Evolutionary conservation across 73 alveolate genomes (phyloP).

Genomic region (Blepharisma japonicum): DNA sequence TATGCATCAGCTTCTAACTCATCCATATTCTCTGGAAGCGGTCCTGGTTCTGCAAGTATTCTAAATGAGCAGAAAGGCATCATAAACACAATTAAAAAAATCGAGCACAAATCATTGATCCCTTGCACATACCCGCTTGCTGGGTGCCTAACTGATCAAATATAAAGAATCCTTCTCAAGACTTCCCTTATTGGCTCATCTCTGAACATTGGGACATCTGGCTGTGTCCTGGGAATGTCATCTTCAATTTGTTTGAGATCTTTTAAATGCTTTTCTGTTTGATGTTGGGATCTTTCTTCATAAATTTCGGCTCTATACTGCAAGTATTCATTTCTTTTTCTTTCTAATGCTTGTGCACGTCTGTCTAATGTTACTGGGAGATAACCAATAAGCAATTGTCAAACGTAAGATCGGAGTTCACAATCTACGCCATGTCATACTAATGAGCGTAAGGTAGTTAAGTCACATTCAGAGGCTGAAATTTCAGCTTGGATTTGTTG

Average conservation of each 20-base stretch:
- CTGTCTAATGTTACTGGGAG: conserved; percentile 64
- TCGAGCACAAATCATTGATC: conserved; percentile 78
- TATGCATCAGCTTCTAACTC: conserved; percentile 72
- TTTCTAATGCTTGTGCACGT: conserved; percentile 42
- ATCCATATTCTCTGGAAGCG: conserved; percentile 36
- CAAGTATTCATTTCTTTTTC: conserved; percentile 76
- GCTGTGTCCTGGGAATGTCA: conserved; percentile 82
- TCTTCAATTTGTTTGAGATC: conserved; percentile 67
- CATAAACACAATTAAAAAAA: conserved; percentile 64
- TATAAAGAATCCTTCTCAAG: conserved; percentile 72
- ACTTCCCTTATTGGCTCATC: conserved; percentile 47
- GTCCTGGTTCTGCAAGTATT: conserved; percentile 41
- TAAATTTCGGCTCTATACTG: conserved; percentile 51
- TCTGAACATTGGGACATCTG: conserved; percentile 60
- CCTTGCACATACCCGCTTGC: conserved; percentile 92
- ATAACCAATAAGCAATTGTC: conserved; percentile 78
- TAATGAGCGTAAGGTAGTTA: conserved; percentile 56
- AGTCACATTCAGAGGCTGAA: conserved; percentile 24
- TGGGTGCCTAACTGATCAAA: conserved; percentile 90
- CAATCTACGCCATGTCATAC: conserved; percentile 80
- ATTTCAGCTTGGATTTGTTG: conserved; percentile 7
- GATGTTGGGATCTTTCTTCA: conserved; percentile 58
- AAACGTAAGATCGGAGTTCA: conserved; percentile 52
- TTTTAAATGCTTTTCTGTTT: conserved; percentile 37
- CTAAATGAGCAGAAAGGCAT: conserved; percentile 43